Evolutionary conservation across 768 basidiomycete genomes (phyloP).

Genomic region (Asterophora lycoperdoides): DNA sequence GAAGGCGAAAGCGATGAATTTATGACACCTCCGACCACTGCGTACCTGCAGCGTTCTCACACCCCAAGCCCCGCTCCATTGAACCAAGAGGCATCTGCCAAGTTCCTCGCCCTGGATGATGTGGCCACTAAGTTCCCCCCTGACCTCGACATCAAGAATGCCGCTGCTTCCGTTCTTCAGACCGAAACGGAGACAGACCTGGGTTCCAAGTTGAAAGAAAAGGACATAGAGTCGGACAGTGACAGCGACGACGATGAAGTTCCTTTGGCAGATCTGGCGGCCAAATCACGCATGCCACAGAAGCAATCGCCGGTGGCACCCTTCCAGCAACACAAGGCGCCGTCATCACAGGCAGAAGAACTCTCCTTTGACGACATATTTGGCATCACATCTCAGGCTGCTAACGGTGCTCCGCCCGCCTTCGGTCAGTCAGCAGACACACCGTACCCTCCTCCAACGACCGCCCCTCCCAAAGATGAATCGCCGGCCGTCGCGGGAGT

Average conservation of each 20-base stretch:
- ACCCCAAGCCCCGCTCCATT: slow-evolving; percentile 16
- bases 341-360: neutral
- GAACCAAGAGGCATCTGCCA: slow-evolving; percentile 13
- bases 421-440: slow-evolving; percentile 20
- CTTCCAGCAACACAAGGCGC: slow-evolving; percentile 4
- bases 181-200: slow-evolving; percentile 46
- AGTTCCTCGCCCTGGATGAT: slow-evolving; percentile 33
- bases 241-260: slow-evolving; percentile 53
- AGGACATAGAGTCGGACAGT: slow-evolving; percentile 51
- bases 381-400: slow-evolving; percentile 26
- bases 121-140: slow-evolving; percentile 39
- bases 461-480: slow-evolving; percentile 14
- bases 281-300: slow-evolving; percentile 22
- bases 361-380: slow-evolving; percentile 56
- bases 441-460: slow-evolving; percentile 11
- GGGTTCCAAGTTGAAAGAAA: slow-evolving; percentile 47
- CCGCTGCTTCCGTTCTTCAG: slow-evolving; percentile 11
- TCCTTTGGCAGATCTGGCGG: slow-evolving; percentile 32
- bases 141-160: slow-evolving; percentile 27
- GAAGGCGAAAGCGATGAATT: slow-evolving; percentile 52
- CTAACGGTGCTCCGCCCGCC: neutral
- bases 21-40: slow-evolving; percentile 54
- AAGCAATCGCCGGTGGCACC: slow-evolving; percentile 14
- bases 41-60: slow-evolving; percentile 16
- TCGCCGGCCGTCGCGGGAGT: slow-evolving; percentile 39